Evolutionary conservation across 225 moss, liverwort and hornwort species (phyloP).

Genomic region (Anthoceros angustus): DNA sequence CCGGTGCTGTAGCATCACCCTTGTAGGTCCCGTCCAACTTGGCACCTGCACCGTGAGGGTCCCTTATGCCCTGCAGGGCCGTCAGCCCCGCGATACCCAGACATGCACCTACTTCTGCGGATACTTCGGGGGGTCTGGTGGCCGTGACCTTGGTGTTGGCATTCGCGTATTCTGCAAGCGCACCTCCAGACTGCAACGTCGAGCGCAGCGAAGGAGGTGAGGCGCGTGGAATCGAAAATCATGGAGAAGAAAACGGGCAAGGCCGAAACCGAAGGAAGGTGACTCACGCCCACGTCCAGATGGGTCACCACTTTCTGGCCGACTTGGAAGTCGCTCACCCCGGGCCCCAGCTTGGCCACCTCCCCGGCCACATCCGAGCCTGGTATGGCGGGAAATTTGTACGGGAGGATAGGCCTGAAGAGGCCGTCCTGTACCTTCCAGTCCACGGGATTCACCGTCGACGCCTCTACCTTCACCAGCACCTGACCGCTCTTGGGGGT

Average conservation of each 20-base stretch:
- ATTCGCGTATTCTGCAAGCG: slow-evolving; percentile 44
- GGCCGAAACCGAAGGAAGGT: neutral
- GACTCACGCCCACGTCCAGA: slow-evolving; percentile 33
- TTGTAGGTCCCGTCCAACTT: slow-evolving; percentile 36
- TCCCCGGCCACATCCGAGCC: slow-evolving; percentile 57
- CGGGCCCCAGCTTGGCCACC: slow-evolving; percentile 36
- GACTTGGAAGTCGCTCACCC: slow-evolving; percentile 20
- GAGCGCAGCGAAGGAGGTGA: neutral
- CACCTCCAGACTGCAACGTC: slow-evolving; percentile 36
- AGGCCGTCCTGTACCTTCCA: neutral
- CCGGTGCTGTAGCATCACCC: neutral
- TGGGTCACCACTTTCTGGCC: slow-evolving; percentile 43
- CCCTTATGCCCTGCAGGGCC: slow-evolving; percentile 39
- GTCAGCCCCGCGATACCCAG: slow-evolving; percentile 32
- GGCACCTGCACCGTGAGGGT: slow-evolving; percentile 18
- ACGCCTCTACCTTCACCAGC: neutral
- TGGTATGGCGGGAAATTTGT: slow-evolving; percentile 20
- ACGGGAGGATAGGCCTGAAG: neutral
- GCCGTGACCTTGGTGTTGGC: slow-evolving; percentile 15
- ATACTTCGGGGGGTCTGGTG: slow-evolving; percentile 25
- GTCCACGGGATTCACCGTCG: neutral
- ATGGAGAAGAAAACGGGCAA: neutral
- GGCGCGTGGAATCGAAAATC: neutral
- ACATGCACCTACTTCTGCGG: slow-evolving; percentile 30
- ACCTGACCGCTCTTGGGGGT: neutral